phyloP scores from a whole-genome alignment of 1,139 yeast genomes.

The Suhomyces maxii region DNA sequence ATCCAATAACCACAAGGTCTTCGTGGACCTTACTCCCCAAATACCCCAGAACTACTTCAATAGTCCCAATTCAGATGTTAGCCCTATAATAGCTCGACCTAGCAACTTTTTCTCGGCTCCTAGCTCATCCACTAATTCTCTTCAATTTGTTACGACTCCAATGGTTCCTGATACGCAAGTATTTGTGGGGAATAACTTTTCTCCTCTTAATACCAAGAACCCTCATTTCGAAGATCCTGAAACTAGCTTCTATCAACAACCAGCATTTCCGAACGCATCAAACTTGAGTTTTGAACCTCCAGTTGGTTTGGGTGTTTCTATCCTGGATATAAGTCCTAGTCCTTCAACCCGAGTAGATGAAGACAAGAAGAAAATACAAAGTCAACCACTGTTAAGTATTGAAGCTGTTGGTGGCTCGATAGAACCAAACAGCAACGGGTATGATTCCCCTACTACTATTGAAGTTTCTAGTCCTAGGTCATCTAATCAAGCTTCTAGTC shows the following conservation, averaged over 20 bases:
- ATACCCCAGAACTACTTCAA: slow-evolving; percentile 7
- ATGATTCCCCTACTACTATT: slow-evolving; percentile 20
- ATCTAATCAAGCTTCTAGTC: slow-evolving; percentile 4
- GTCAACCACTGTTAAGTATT: neutral
- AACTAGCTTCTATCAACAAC: neutral
- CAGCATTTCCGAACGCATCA: neutral
- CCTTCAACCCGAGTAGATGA: neutral
- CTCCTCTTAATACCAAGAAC: slow-evolving; percentile 3
- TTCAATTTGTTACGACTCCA: slow-evolving; percentile 7
- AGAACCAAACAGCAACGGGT: slow-evolving; percentile 3
- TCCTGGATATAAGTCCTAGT: slow-evolving; percentile 2
- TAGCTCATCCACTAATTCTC: slow-evolving; percentile 8
- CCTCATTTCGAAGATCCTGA: slow-evolving; percentile 1
- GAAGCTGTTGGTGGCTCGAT: neutral
- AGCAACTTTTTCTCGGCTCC: slow-evolving; percentile 11
- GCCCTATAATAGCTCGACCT: slow-evolving; percentile 9
- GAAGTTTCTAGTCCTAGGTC: slow-evolving; percentile 16
- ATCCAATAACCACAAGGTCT: neutral
- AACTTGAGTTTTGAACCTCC: slow-evolving; percentile 2
- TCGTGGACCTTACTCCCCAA: slow-evolving; percentile 9
- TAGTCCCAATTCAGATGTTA: slow-evolving; percentile 13
- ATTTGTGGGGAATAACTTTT: slow-evolving; percentile 4
- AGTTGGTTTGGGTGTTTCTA: slow-evolving; percentile 9
- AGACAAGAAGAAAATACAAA: neutral
- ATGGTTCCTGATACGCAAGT: slow-evolving; percentile 2